Conservation (phyloP, 192 early-diverging fungal species). For the Spinellus fusiger region DNA sequence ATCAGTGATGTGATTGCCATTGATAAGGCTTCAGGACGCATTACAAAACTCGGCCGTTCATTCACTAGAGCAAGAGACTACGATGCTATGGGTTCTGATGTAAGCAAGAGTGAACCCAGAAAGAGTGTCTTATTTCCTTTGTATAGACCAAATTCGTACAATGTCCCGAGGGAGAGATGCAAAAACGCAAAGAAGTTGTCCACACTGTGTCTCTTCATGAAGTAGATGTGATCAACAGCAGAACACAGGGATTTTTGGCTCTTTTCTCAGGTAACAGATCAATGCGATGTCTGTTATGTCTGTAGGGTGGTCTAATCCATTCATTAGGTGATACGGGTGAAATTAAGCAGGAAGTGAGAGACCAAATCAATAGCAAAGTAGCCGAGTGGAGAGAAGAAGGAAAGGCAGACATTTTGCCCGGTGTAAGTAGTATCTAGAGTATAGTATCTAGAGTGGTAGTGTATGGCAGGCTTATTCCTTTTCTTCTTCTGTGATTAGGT, state of each 20-base stretch:
- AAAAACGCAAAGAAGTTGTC: conserved; percentile 94
- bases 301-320: conserved; percentile 88
- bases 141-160: conserved; percentile 89
- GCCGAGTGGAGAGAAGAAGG: conserved; percentile 98
- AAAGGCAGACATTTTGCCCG: conserved; percentile 96
- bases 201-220: conserved; percentile 99
- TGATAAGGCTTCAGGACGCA: conserved; percentile 96
- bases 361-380: conserved; percentile 96
- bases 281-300: neutral
- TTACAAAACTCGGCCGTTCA: conserved; percentile 92
- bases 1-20: conserved; percentile 92
- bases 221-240: conserved; percentile 97
- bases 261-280: conserved; percentile 79
- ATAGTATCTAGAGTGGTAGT: too few relatives aligned
- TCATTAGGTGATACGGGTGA: conserved; percentile 96
- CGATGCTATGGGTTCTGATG: conserved; percentile 96
- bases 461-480: too few relatives aligned
- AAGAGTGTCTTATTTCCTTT: neutral
- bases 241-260: conserved; percentile 95
- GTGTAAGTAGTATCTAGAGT: conserved; percentile 44
- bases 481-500: conserved; percentile 39
- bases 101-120: conserved; percentile 18
- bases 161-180: conserved; percentile 98
- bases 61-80: conserved; percentile 96
- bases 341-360: conserved; percentile 94